A percentile compares a stretch with the other conserved stretches of the same genome.
Evolutionary conservation across 345 rosid genomes (phyloP).

Genomic region (Eucalyptus regnans): DNA sequence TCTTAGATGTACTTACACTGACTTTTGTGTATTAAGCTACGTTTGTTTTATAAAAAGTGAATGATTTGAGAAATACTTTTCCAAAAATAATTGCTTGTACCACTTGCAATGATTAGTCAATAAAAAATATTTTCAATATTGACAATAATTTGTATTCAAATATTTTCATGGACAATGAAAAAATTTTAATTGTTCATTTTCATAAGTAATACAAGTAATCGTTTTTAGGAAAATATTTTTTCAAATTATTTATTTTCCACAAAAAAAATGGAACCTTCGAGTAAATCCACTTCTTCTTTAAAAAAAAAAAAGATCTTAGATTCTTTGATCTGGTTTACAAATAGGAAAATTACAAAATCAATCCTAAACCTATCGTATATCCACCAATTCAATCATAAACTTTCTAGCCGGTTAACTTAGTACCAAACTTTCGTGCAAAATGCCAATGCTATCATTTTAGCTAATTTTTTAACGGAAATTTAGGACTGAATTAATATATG

Average conservation of each 20-base stretch:
- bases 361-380: neutral
- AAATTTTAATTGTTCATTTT: too few species aligned
- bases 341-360: neutral
- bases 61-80: too few species aligned
- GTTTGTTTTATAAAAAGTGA: accelerated
- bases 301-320: neutral
- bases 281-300: neutral
- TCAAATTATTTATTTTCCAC: neutral
- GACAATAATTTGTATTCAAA: too few species aligned
- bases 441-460: accelerated
- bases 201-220: accelerated
- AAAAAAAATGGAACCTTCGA: neutral
- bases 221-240: neutral
- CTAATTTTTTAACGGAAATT: accelerated
- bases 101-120: too few species aligned
- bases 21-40: accelerated
- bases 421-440: too few species aligned
- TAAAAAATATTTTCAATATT: too few species aligned
- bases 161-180: too few species aligned
- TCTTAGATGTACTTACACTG: neutral
- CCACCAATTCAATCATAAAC: accelerated
- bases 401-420: accelerated
- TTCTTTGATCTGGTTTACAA: accelerated
- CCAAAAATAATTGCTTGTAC: accelerated
- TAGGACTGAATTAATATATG: accelerated